Evolutionary conservation across 495 filamentous ascomycete genomes (phyloP), one percentile per base, ranked within the genome.

Genomic region (Podospora pseudopauciseta): DNA sequence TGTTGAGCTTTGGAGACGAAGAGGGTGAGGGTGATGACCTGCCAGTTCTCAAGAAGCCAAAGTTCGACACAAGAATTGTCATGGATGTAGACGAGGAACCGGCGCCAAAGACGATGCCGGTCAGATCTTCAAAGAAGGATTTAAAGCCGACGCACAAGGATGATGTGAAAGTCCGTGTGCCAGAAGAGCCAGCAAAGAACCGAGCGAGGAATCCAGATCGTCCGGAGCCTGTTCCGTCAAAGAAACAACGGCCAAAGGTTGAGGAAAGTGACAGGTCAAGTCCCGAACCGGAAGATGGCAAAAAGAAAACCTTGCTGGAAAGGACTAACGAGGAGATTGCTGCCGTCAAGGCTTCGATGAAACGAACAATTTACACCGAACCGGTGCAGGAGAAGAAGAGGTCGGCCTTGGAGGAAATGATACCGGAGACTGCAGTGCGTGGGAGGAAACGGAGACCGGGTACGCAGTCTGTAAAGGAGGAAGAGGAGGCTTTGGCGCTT

Each of bases 291-390:
- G 80, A 86, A 69, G 69, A 74, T 9, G 78, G 82, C 3, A 74
- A 80, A 65, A 80, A 83, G 61, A 78, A 80, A 57, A 75, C 78
- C 3, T 65, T 76, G 2, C 61, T 79, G 5, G 89, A 90, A n/a
- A 82, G 86, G 69, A 94, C 93, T 6, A 97, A 98, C 70, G 92
- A 92, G 20, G 90, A 97, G 74, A 97, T 98, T 70, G 94, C 91
- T 13, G 89, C 89, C 15, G 78, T 99, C 53, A 97, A 95, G 78
- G 91, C 91, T 19, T 96, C 92, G 1, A 96, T 98, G 91, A 94
- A 90, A 72, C 89, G 96, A 32, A 91, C 85, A 58, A 84, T 89
- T 55, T 79, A 87, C 66, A 77, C 83, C 0, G 85, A 87, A 18
- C 83, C 86, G n/a, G 77, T 81, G 11, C 80, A 86, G 39, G 85